Evolutionary conservation across 106 monocot genomes (phyloP).

Genomic region (Agapanthus africanus): DNA sequence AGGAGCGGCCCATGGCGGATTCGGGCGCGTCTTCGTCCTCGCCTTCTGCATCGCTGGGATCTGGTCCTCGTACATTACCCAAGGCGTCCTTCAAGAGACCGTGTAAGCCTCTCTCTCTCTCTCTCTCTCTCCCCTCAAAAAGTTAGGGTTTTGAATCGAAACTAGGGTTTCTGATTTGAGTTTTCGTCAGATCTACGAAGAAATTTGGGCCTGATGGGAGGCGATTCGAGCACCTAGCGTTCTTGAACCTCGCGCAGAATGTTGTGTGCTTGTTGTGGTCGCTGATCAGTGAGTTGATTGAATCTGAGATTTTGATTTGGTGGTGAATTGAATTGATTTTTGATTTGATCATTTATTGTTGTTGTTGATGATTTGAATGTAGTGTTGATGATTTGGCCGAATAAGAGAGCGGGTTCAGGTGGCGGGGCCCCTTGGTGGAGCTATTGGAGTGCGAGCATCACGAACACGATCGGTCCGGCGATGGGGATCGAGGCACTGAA

Average conservation of each 20-base stretch:
- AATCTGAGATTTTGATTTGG: not conserved
- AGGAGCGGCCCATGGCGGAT: conserved; percentile 9
- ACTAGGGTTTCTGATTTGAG: conserved; percentile 9
- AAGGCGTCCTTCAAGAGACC: conserved; percentile 95
- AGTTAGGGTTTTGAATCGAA: not conserved
- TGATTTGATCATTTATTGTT: not conserved
- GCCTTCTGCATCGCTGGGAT: conserved; percentile 84
- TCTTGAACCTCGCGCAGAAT: conserved; percentile 98
- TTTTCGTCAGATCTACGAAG: conserved; percentile 74
- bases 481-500: conserved; percentile 97
- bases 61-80: conserved; percentile 92
- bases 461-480: conserved; percentile 92
- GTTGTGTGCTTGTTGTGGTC: conserved; percentile 92
- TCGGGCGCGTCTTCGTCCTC: conserved; percentile 49
- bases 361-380: conserved; percentile 1
- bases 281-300: conserved; percentile 56
- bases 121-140: not conserved
- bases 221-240: conserved; percentile 88
- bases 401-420: conserved; percentile 20
- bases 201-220: conserved; percentile 68
- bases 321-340: not conserved
- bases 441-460: conserved; percentile 84
- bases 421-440: conserved; percentile 83
- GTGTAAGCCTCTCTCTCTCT: conserved; percentile 33
- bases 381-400: conserved; percentile 78